Percentiles rank a stretch among this genome's conserved stretches.
These are phyloP conservation scores for Pouteria campechiana DNA, from an alignment of 179 eudicot species.

Conservation along the genomic window DNA sequence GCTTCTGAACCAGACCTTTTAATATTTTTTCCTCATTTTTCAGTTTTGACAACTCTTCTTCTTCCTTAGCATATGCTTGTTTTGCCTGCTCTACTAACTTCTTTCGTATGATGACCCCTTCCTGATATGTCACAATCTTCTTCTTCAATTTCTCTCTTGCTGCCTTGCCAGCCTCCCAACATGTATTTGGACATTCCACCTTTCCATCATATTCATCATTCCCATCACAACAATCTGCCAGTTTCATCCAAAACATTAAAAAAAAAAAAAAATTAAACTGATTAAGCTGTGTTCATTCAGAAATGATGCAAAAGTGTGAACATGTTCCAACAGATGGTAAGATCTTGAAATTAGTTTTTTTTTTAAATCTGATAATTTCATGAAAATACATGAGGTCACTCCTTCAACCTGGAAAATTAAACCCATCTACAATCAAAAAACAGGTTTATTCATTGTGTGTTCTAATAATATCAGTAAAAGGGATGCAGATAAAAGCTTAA, in stretches of 20 bases:
- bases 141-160: slow-evolving; percentile 79
- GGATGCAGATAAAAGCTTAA: too few species aligned
- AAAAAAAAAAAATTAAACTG: background rate
- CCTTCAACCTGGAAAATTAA: too few species aligned
- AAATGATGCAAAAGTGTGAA: too few species aligned
- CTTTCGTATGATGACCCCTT: slow-evolving; percentile 59
- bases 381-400: too few species aligned
- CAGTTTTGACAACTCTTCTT: slow-evolving; percentile 63
- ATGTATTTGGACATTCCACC: slow-evolving; percentile 66
- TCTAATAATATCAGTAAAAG: too few species aligned
- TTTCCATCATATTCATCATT: slow-evolving; percentile 85
- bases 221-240: slow-evolving; percentile 88
- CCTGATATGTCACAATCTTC: slow-evolving; percentile 62
- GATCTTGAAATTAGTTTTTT: too few species aligned
- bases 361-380: too few species aligned
- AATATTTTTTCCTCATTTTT: slow-evolving; percentile 73
- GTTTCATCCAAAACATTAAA: slow-evolving; percentile 10
- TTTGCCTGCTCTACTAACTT: slow-evolving; percentile 69
- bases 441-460: too few species aligned
- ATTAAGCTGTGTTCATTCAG: too few species aligned
- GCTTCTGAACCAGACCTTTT: slow-evolving; percentile 68
- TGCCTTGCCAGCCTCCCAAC: slow-evolving; percentile 96
- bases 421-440: too few species aligned
- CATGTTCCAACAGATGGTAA: too few species aligned
- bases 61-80: slow-evolving; percentile 53